Percentiles rank a stretch among this genome's conserved stretches.
These are phyloP conservation scores for Verbena officinalis DNA, from an alignment of 257 asterid genomes.

Conservation along the genomic window DNA sequence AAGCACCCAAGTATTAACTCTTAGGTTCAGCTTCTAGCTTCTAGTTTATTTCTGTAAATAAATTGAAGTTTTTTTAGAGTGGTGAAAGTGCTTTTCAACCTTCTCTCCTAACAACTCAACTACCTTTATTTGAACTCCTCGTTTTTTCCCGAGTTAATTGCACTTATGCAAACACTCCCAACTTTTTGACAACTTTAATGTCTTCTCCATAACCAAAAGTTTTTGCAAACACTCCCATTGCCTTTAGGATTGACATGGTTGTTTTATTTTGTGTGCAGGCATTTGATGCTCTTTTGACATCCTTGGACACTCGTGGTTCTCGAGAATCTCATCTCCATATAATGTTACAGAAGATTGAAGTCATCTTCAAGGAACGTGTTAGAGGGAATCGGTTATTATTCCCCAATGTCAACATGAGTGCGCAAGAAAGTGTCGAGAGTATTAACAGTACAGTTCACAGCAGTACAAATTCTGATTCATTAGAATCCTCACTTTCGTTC, in stretches of 20 bases:
- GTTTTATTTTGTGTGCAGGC: constrained; percentile 56
- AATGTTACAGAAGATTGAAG: constrained; percentile 88
- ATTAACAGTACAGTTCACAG: constrained; percentile 59
- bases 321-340: constrained; percentile 96
- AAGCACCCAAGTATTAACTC: no score
- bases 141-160: no score
- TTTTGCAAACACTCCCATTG: no score
- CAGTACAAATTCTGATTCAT: constrained; percentile 47
- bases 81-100: no score
- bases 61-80: no score
- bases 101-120: no score
- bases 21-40: no score
- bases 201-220: no score
- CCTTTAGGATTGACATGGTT: not conserved
- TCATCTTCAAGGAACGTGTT: constrained; percentile 67
- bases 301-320: constrained; percentile 90
- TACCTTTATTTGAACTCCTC: no score
- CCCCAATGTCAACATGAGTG: constrained; percentile 25
- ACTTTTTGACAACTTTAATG: no score
- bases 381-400: constrained; percentile 36
- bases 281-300: constrained; percentile 68
- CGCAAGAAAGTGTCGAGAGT: constrained; percentile 55
- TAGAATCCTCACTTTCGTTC: constrained; percentile 71
- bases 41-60: no score
- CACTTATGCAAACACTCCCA: no score